phyloP scores from a whole-genome alignment of 2,329 filamentous ascomycete species.

The Alternaria conjuncta region DNA sequence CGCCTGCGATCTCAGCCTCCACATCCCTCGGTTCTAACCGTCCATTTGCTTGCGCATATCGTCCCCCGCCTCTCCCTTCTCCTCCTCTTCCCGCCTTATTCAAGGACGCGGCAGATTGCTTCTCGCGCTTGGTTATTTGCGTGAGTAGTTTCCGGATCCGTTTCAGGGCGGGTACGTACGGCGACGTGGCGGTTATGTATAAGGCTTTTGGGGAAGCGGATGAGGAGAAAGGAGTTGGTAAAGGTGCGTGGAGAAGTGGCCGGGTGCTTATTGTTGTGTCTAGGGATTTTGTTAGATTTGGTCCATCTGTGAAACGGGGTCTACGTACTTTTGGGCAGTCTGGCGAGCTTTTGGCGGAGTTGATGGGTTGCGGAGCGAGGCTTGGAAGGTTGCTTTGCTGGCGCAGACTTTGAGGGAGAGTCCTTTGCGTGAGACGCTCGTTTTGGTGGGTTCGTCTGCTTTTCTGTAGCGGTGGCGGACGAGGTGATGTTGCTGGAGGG shows the following conservation, averaged over 20 bases:
- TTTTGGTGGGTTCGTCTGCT: neutral
- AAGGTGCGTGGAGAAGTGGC: slow-evolving; percentile 63
- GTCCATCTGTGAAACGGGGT: neutral
- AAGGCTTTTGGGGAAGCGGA: slow-evolving; percentile 61
- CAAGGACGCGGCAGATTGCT: slow-evolving; percentile 40
- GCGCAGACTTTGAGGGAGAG: neutral
- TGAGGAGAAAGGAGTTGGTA: slow-evolving; percentile 61
- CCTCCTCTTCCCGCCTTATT: neutral
- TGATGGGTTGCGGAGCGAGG: neutral
- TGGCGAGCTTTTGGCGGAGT: slow-evolving; percentile 19
- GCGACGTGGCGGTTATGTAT: slow-evolving; percentile 69
- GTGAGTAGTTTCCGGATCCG: slow-evolving; percentile 69
- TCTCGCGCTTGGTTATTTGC: slow-evolving; percentile 59
- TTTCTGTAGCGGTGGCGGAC: neutral
- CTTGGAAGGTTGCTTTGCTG: slow-evolving; percentile 1
- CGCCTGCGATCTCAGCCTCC: slow-evolving; percentile 36
- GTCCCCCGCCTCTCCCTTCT: neutral
- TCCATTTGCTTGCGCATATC: slow-evolving; percentile 26
- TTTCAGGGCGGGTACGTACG: slow-evolving; percentile 72
- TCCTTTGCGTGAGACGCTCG: neutral
- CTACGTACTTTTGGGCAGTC: slow-evolving; percentile 32
- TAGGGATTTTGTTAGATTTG: slow-evolving; percentile 23
- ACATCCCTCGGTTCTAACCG: slow-evolving; percentile 38
- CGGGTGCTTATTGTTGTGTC: slow-evolving; percentile 61
- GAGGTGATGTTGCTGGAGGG: slow-evolving; percentile 15